Evolutionary conservation across 139 green algal genomes (phyloP), one percentile per base, ranked within the genome.

Genomic region (Volvox africanus): DNA sequence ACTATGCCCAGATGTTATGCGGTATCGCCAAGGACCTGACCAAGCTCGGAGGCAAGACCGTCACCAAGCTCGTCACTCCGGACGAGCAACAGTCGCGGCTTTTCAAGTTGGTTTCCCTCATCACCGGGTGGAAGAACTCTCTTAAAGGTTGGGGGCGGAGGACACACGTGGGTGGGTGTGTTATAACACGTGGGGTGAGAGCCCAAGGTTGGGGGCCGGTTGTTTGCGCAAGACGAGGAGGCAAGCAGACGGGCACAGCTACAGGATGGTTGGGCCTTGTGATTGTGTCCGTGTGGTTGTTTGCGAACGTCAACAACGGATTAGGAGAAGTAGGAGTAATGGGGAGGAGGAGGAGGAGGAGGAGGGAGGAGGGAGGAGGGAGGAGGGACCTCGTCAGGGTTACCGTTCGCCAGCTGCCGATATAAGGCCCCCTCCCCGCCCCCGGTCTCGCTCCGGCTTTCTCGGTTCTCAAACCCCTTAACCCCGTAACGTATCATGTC

Each of bases 1-100:
- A 9, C 78, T 65, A n/a, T n/a, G n/a, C n/a, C 79, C 97, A 98
- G 92, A 94, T 97, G 91, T 88, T 98, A 82, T 97, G 94, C 79
- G 97, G 97, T 61, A 89, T 98, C 1, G 96, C 97, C 37, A 99
- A 99, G 89, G 97, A 99, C 91, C 93, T 99, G 26, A 97, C 96
- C 30, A 99, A 99, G 94, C 93, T 99, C 19, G 97, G 97, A 0
- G 96, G 97, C 37, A 98, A 98, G 93, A 97, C 97, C 0, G 96
- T 98, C 11, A 97, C 95, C 65, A 97, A 97, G 88, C 88, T 92
- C 33, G 96, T 99, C n/a, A 99, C 97, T 5, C 97, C 97, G 1
- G 96, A 97, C 20, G 97, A 97, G 79, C 96, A 97, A 93, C 92
- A 95, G 87, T 89, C 80, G 26, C 82, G 62, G 22, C 94, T 98